A percentile compares a stretch with the other conserved stretches of the same genome.
Conservation (phyloP, 768 basidiomycete genomes). For the Suillus cothurnatus region DNA sequence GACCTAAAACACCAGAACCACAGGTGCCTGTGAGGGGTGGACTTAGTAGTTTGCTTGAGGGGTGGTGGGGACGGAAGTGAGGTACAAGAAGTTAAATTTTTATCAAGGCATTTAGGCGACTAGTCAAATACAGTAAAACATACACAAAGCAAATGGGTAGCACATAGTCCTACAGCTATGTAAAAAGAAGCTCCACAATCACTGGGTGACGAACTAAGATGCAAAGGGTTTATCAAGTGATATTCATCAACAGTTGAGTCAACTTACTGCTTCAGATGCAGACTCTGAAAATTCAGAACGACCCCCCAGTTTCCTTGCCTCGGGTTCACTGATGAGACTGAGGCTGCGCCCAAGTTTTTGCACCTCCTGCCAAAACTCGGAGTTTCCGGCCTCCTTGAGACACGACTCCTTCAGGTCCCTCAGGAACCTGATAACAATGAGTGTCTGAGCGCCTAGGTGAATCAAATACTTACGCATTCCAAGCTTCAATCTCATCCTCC, state of each 20-base stretch:
- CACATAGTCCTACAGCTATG: conserved; percentile 14
- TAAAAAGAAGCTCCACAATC: conserved; percentile 19
- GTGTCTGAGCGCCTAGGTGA: not conserved
- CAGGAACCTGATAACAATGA: conserved; percentile 53
- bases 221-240: not conserved
- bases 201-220: conserved; percentile 26
- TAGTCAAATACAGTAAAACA: not conserved
- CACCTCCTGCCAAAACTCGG: conserved; percentile 67
- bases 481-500: conserved; percentile 82
- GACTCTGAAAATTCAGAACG: conserved; percentile 58
- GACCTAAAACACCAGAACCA: conserved; percentile 52
- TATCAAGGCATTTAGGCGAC: not conserved
- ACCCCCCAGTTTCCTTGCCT: conserved; percentile 62
- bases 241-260: not conserved
- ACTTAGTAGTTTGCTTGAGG: conserved; percentile 68
- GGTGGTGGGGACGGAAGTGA: conserved; percentile 62
- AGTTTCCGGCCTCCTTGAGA: conserved; percentile 55
- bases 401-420: conserved; percentile 60
- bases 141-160: conserved; percentile 3
- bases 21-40: conserved; percentile 50
- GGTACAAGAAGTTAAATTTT: not conserved
- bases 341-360: conserved; percentile 51
- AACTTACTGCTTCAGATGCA: conserved; percentile 54
- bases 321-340: conserved; percentile 61
- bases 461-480: conserved; percentile 64